Evolutionary conservation across 1,139 yeast species (phyloP), one percentile per base, ranked within the genome.

Genomic region (Kodamaea alishanica): DNA sequence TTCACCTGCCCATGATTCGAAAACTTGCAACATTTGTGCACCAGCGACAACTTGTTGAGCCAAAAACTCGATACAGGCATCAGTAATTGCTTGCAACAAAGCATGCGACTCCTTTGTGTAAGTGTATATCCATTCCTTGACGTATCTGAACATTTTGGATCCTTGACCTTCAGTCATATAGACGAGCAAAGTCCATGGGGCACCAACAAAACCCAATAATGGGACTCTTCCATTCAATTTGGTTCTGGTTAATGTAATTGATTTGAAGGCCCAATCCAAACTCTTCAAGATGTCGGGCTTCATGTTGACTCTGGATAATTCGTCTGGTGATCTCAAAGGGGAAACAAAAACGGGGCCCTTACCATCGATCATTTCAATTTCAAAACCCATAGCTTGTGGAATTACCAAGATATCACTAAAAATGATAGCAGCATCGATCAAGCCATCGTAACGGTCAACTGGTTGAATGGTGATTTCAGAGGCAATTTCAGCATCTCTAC

Each of bases 151-250:
- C 73, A 90, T 74, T 60, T 87, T 85, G 8, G 96, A 83, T 10
- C 97, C 96, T 52, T 96, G 97, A 35, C 98, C 98, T 65, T 92
- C 98, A 44, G 92, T 82, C 96, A 92, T 94, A 64, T 94, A 92
- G 30, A 90, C 96, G 67, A 92, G 73, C 47, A 92, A 67, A 8
- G 98, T 92, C 97, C 97, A 92, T 42, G 98, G 98, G 9, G 96
- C 97, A 41, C 98, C 98, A 51, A 92, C 87, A 64, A 92, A 92
- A 3, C 98, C 98, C 39, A 92, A 73, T 49, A 92, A 72, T 22
- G 98, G 98, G 11, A 90, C 97, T 54, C 95, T 77, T 35, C 98
- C 98, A 36, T 81, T 66, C 48, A 92, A 75, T 56, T 85, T 87
- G 46, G 71, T 73, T 64, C 98, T 77, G 8, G 98, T 92, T 49